These are phyloP conservation scores for Cercophora scortea DNA, from an alignment of 495 filamentous ascomycete genomes.

Conservation along the genomic window DNA sequence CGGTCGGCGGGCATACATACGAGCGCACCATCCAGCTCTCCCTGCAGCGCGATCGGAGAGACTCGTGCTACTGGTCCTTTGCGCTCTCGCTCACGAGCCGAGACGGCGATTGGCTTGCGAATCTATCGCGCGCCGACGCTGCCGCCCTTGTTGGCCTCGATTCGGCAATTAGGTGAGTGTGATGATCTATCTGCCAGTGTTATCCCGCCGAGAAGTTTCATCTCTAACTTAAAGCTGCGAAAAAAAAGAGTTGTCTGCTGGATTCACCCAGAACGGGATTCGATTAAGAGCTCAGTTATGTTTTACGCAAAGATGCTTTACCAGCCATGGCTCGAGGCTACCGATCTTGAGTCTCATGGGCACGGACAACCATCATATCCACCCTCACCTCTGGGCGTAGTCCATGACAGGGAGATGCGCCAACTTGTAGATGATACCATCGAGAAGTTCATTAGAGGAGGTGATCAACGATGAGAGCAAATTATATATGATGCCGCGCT, in stretches of 20 bases:
- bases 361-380: neutral
- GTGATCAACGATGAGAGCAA: neutral
- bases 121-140: slow-evolving; percentile 2
- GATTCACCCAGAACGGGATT: slow-evolving; percentile 2
- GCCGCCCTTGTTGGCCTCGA: slow-evolving; percentile 4
- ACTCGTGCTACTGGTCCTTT: slow-evolving; percentile 1
- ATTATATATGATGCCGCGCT: neutral
- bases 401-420: neutral
- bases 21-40: neutral
- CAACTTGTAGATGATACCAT: neutral
- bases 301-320: neutral
- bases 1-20: neutral
- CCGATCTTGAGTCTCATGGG: neutral
- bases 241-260: slow-evolving; percentile 2
- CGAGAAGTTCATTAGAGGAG: slow-evolving; percentile 1
- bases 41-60: neutral
- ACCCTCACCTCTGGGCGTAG: neutral
- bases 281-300: slow-evolving; percentile 1
- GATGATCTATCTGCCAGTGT: neutral
- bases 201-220: neutral
- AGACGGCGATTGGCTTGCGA: slow-evolving; percentile 5
- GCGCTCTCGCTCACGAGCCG: neutral
- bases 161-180: slow-evolving; percentile 1
- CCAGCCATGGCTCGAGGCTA: neutral
- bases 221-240: neutral